phyloP scores from a whole-genome alignment of 2,329 filamentous ascomycete species.

The Xylariaceae sp. region DNA sequence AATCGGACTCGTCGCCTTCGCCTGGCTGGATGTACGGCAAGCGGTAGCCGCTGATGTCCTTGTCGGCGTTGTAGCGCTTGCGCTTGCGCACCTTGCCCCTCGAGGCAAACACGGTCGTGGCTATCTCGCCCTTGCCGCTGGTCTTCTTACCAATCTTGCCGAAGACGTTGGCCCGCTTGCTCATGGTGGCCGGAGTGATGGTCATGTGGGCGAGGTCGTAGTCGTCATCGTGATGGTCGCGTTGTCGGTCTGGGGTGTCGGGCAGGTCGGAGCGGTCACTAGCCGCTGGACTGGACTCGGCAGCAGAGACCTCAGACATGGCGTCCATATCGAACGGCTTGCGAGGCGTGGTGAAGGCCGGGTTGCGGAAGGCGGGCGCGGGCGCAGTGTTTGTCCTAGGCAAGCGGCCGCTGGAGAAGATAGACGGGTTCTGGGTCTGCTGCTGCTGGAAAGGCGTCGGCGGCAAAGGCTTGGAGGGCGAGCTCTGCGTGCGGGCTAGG shows the following conservation, averaged over 20 bases:
- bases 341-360: constrained; percentile 62
- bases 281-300: constrained; percentile 59
- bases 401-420: constrained; percentile 44
- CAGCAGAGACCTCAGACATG: constrained; percentile 55
- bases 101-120: constrained; percentile 39
- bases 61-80: constrained; percentile 50
- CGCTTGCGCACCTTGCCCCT: constrained; percentile 52
- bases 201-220: constrained; percentile 43
- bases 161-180: constrained; percentile 40
- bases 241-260: constrained; percentile 52
- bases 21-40: constrained; percentile 43
- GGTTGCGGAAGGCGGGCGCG: constrained; percentile 58
- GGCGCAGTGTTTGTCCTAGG: constrained; percentile 36
- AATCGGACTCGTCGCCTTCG: constrained; percentile 45
- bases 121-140: constrained; percentile 64
- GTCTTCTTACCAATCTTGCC: constrained; percentile 40
- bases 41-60: constrained; percentile 48
- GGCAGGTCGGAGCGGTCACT: constrained; percentile 56
- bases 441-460: constrained; percentile 30
- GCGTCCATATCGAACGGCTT: constrained; percentile 53
- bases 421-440: constrained; percentile 35
- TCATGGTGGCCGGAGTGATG: constrained; percentile 48
- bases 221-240: constrained; percentile 46
- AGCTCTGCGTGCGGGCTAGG: constrained; percentile 27
- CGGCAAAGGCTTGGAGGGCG: constrained; percentile 41